Percentiles rank a stretch among this genome's conserved stretches.
These are phyloP conservation scores for Pyrus hybrid DNA, from an alignment of 331 rosid species.

Conservation along the genomic window DNA sequence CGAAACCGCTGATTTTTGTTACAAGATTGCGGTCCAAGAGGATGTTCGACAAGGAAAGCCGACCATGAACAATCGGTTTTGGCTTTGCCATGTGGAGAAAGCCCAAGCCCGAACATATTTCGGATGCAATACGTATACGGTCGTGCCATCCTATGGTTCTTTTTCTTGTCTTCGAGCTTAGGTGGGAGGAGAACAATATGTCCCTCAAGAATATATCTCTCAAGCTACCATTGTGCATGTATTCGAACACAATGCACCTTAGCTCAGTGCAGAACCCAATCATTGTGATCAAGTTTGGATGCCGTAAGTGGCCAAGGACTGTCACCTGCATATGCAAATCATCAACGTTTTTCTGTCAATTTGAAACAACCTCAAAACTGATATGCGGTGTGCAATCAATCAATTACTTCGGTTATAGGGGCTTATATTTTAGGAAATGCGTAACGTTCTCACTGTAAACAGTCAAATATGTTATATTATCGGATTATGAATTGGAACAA, in stretches of 20 bases:
- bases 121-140: constrained; percentile 48
- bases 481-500: not conserved
- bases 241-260: constrained; percentile 57
- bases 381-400: not conserved
- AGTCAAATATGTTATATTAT: not conserved
- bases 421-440: too few species aligned
- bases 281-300: constrained; percentile 63
- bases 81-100: constrained; percentile 45
- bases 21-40: constrained; percentile 70
- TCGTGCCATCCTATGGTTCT: constrained; percentile 62
- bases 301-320: constrained; percentile 46
- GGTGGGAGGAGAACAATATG: constrained; percentile 31
- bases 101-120: constrained; percentile 58
- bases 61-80: constrained; percentile 45
- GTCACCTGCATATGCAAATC: constrained; percentile 37
- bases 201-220: constrained; percentile 56
- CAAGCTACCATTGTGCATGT: constrained; percentile 76
- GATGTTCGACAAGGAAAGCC: constrained; percentile 36
- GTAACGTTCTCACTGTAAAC: not conserved
- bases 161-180: constrained; percentile 31
- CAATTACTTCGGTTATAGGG: too few species aligned
- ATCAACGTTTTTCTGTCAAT: not conserved
- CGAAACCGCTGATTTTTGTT: constrained; percentile 55
- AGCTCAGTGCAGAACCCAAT: constrained; percentile 62
- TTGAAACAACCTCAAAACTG: not conserved